Conservation (phyloP, 139 green algal species). For the Chlamydomonas applanata region DNA sequence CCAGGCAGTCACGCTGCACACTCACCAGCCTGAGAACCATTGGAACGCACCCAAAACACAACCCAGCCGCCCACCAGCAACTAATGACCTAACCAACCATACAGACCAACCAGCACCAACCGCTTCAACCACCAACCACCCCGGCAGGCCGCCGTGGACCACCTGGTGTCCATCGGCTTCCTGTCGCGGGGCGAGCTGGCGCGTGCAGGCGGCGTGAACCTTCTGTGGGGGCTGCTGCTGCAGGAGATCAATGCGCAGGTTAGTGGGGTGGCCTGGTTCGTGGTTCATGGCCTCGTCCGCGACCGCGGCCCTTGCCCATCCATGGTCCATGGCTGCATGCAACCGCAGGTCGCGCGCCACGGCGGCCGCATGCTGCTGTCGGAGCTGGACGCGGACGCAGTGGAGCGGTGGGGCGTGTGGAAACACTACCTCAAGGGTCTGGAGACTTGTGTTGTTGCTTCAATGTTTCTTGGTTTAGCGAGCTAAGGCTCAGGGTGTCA, state of each 20-base stretch:
- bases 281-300: too few relatives aligned
- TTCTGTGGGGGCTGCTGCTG: slow-evolving; percentile 45
- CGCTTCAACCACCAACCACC: background rate
- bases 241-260: slow-evolving; percentile 24
- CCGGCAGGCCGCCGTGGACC: slow-evolving; percentile 28
- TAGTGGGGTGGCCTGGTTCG: background rate
- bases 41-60: too few relatives aligned
- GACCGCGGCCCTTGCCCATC: background rate
- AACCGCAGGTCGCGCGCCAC: background rate
- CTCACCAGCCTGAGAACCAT: too few relatives aligned
- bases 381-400: slow-evolving; percentile 35
- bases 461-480: too few relatives aligned
- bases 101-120: background rate
- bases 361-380: slow-evolving; percentile 30
- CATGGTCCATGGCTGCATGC: background rate
- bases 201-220: slow-evolving; percentile 35
- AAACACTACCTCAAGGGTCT: too few relatives aligned
- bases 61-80: background rate
- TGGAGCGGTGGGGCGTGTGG: slow-evolving; percentile 28
- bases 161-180: slow-evolving; percentile 45
- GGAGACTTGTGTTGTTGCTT: too few relatives aligned
- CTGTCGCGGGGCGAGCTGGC: slow-evolving; percentile 26
- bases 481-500: too few relatives aligned
- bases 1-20: too few relatives aligned
- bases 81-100: background rate